Evolutionary conservation across 2,329 filamentous ascomycete genomes (phyloP), one percentile per base, ranked within the genome.

Genomic region (Hypoxylon sp.): DNA sequence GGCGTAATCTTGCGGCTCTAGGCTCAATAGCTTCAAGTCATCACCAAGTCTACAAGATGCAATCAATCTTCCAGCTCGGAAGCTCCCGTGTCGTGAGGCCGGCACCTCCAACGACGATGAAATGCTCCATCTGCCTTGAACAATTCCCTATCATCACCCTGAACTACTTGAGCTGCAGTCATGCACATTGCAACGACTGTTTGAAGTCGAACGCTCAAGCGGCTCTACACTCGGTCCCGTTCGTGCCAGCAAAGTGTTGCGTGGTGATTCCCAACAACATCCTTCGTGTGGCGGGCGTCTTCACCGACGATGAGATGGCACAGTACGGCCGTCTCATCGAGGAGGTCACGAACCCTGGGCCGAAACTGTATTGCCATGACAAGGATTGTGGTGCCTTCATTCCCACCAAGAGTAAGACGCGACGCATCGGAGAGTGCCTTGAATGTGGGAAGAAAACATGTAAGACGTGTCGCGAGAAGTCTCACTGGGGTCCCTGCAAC

Each of bases 401-500:
- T 34, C 65, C 69, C 0, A 1, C 9, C 2, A 14, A 17, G 5
- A 60, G 60, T 25, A 59, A 48, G 17, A 66, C 23, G 9, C 61
- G n/a, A 5, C 63, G 61, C 5, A 10, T 70, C 10, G 71, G 71
- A 0, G 28, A 32, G 11, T 74, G 72, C 53, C 1, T 3, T 3
- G 2, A 57, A 2, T 74, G 73, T 19, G 38, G 6, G 10, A 58
- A 38, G 36, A 71, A 65, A 9, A 74, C 72, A 1, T 74, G 73
- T 52, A 69, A 52, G 23, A 5, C 19, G 13, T 75, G 73, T 53
- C 51, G 72, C 32, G 9, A 50, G 45, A 74, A 73, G 43, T 71
- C 73, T 1, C 73, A 75, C 50, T 72, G 63, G 19, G 69, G 65
- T 1, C 1, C 45, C 17, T 75, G 73, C 60, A 45, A 75, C 36